Base-by-base conservation (phyloP, 1,284 basidiomycete species). In the Pseudozyma hubeiensis region DNA sequence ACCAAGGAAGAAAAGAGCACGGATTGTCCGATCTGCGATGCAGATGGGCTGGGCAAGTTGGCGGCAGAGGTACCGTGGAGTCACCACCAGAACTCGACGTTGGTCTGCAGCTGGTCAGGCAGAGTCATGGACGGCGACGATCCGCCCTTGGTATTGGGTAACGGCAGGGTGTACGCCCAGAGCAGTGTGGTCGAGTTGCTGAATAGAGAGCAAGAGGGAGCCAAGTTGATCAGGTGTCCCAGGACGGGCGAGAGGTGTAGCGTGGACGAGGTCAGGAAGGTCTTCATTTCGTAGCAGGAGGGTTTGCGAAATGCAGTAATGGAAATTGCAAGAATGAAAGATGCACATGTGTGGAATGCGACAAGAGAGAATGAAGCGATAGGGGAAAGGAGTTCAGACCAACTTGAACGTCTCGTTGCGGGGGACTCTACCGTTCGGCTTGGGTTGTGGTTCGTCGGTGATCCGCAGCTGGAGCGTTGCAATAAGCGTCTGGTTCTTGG, bases 101-200 rank as follows among this genome's bases (percentile, higher is more conserved):
- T 99, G 60, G 94, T 99, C 11, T 99, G 97, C 84, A 86, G 90
- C 45, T 88, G 97, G 74, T 93, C 88, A 60, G 95, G 96, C 29
- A 91, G 90, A 83, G 93, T 98, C 64, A 97, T 98, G 91, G 91
- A 97, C 79, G 94, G 90, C 70, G 90, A 94, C 82, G 96, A 95
- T 80, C 91, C 90, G 86, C 93, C 93, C 1, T 88, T 94, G 89
- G 91, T 90, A n/a, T 92, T 98, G 80, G 92, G 93, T 0, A 91
- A 93, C 71, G 96, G 95, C 4, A 88, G 92, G 74, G 94, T 98
- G 17, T 99, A 99, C 84, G 96, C 94, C 17, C 88, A 52, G 17
- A 75, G 94, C 92, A 92, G 91, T 2, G 86, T 97, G 59, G 88
- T 91, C 75, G 91, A 93, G 43, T 92, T 96, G 90, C 92, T 89